Conservation (phyloP, 192 early-diverging fungal species). For the Backusella parvicylindrica region DNA sequence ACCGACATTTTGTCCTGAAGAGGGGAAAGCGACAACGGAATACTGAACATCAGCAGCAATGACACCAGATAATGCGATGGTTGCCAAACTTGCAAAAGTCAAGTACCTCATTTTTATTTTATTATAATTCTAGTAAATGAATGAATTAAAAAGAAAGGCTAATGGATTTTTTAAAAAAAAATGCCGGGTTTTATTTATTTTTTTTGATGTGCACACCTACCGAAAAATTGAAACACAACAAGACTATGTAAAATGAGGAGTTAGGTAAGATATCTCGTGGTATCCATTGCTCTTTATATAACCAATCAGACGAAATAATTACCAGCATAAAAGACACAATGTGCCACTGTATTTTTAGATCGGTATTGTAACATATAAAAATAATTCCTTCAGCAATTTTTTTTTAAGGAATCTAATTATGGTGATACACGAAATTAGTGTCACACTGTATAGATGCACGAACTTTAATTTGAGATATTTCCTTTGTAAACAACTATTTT, state of each 20-base stretch:
- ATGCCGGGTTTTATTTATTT: neutral
- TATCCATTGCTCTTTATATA: neutral
- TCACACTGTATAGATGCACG: neutral
- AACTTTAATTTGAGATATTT: neutral
- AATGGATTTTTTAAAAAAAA: neutral
- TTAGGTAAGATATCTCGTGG: conserved; percentile 4
- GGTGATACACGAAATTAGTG: neutral
- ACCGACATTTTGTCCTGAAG: conserved; percentile 11
- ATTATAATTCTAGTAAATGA: neutral
- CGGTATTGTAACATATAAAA: neutral
- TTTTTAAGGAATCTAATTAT: neutral
- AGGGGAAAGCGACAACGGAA: conserved; percentile 32
- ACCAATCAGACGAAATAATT: neutral
- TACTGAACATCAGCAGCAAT: conserved; percentile 31
- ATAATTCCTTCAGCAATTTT: neutral
- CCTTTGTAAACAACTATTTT: neutral
- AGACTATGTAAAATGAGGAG: neutral
- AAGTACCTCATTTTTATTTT: conserved; percentile 19
- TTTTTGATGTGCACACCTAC: neutral
- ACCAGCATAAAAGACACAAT: conserved; percentile 1
- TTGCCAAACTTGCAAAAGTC: conserved; percentile 3
- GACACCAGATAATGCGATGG: conserved; percentile 9
- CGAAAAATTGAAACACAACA: conserved; percentile 3
- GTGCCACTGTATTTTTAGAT: conserved; percentile 2
- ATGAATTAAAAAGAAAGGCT: neutral